These are phyloP conservation scores for Rhodotorula diobovata DNA, from an alignment of 768 basidiomycete species.

Conservation along the genomic window DNA sequence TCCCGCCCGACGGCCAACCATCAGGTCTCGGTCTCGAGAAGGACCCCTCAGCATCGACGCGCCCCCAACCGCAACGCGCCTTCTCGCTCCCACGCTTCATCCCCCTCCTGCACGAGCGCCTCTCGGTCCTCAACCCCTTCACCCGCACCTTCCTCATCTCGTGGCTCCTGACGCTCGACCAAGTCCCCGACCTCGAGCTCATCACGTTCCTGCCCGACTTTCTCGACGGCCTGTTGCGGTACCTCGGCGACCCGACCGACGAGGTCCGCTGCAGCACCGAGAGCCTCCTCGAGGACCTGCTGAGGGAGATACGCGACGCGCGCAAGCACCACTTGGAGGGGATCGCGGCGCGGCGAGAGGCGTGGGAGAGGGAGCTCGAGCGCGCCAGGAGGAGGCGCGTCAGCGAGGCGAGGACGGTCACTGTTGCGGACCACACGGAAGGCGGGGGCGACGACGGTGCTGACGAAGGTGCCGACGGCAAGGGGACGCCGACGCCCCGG, in stretches of 20 bases:
- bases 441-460: conserved; percentile 7
- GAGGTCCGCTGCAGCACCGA: conserved; percentile 90
- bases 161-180: conserved; percentile 93
- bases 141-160: conserved; percentile 93
- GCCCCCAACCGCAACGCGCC: conserved; percentile 54
- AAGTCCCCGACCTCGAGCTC: conserved; percentile 91
- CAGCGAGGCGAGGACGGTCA: conserved; percentile 38
- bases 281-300: conserved; percentile 71
- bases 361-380: conserved; percentile 52
- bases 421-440: not conserved
- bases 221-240: conserved; percentile 90
- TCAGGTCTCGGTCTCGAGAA: conserved; percentile 45
- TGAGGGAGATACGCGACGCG: conserved; percentile 83
- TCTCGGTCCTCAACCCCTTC: conserved; percentile 91
- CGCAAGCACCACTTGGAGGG: conserved; percentile 48
- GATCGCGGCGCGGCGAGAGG: conserved; percentile 18
- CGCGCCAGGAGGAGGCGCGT: conserved; percentile 52
- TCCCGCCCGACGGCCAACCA: conserved; percentile 46
- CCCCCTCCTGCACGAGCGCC: conserved; percentile 83
- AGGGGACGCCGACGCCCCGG: conserved; percentile 2
- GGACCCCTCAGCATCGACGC: conserved; percentile 38
- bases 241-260: conserved; percentile 88
- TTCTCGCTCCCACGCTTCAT: conserved; percentile 94
- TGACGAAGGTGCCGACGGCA: not conserved
- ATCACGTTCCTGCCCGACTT: conserved; percentile 93